phyloP scores from a whole-genome alignment of 2,329 filamentous ascomycete species.

The Geoglossum cookeanum region DNA sequence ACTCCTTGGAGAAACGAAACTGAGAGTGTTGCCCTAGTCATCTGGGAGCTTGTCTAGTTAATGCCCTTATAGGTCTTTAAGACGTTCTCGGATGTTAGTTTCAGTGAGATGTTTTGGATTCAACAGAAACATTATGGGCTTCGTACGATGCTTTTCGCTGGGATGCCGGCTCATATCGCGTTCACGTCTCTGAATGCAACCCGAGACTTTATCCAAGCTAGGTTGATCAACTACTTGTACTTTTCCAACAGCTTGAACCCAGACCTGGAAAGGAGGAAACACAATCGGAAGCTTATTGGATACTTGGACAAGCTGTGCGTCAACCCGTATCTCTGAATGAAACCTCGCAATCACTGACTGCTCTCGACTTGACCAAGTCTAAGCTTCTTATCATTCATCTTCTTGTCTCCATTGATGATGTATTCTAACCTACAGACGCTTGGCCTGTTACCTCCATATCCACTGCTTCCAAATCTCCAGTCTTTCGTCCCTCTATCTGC shows the following conservation, averaged over 20 bases:
- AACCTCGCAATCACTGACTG: background rate
- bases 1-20: slow-evolving; percentile 9
- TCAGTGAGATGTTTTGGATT: slow-evolving; percentile 19
- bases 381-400: background rate
- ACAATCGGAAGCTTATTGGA: background rate
- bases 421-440: slow-evolving; percentile 1
- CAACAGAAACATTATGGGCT: slow-evolving; percentile 19
- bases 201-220: background rate
- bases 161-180: slow-evolving; percentile 17
- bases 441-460: slow-evolving; percentile 1
- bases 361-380: background rate
- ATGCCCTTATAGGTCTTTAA: slow-evolving; percentile 18
- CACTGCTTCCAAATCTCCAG: background rate
- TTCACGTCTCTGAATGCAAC: background rate
- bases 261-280: background rate
- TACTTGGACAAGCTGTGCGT: slow-evolving; percentile 1
- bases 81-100: slow-evolving; percentile 19
- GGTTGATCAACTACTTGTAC: background rate
- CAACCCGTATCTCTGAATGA: background rate
- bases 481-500: slow-evolving; percentile 1
- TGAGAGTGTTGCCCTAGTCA: slow-evolving; percentile 6
- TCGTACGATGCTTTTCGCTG: slow-evolving; percentile 21
- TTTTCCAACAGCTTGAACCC: background rate
- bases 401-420: slow-evolving; percentile 1
- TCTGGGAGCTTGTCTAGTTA: slow-evolving; percentile 6